Conservation (phyloP, 495 filamentous ascomycete genomes). For the Xylaria curta region DNA sequence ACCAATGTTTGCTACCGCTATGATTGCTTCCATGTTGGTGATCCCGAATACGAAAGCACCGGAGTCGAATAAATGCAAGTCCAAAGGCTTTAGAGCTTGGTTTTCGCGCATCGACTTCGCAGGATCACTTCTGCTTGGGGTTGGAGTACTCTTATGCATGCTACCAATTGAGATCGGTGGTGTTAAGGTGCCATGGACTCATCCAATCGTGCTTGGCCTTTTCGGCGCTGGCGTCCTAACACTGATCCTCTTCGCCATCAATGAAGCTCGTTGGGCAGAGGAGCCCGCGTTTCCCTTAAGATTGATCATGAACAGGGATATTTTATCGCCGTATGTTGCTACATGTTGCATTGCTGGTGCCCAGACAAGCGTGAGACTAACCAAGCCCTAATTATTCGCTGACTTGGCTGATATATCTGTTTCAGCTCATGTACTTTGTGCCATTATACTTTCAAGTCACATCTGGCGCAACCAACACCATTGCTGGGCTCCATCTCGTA, state of each 20-base stretch:
- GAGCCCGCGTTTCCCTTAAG: slow-evolving; percentile 69
- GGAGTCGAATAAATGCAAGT: neutral
- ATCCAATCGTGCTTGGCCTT: slow-evolving; percentile 49
- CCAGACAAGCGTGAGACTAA: slow-evolving; percentile 43
- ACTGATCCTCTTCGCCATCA: slow-evolving; percentile 54
- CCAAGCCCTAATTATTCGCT: neutral
- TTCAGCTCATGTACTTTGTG: slow-evolving; percentile 62
- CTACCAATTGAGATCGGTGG: slow-evolving; percentile 67
- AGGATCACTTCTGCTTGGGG: slow-evolving; percentile 45
- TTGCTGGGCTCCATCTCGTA: slow-evolving; percentile 66
- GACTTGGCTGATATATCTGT: slow-evolving; percentile 18
- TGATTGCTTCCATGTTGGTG: slow-evolving; percentile 56
- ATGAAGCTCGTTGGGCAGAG: slow-evolving; percentile 57
- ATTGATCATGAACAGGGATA: slow-evolving; percentile 62
- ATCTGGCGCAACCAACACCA: slow-evolving; percentile 56
- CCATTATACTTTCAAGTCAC: slow-evolving; percentile 77
- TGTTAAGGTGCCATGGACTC: slow-evolving; percentile 61
- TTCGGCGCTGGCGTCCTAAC: slow-evolving; percentile 43
- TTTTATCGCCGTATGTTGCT: slow-evolving; percentile 61
- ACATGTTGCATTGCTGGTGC: slow-evolving; percentile 60
- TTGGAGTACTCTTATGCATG: slow-evolving; percentile 57
- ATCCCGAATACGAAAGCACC: slow-evolving; percentile 41
- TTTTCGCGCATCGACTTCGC: slow-evolving; percentile 63
- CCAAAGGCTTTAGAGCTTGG: slow-evolving; percentile 31
- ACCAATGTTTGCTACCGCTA: slow-evolving; percentile 61